Conservation (phyloP, 108 stramenopile species). For the Cyclostephanos tholiformis region DNA sequence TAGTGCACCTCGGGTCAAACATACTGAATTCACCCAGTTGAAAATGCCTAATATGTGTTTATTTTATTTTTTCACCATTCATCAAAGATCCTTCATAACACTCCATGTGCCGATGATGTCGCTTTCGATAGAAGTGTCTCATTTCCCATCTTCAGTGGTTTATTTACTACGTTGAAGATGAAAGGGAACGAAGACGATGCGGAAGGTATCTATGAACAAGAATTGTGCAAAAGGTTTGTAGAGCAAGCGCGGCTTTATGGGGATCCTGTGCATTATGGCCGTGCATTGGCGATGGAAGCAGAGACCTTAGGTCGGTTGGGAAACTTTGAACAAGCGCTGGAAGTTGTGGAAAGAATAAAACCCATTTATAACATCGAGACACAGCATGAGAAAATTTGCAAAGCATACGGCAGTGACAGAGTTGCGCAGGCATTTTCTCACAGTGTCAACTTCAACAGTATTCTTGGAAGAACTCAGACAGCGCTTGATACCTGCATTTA, state of each 20-base stretch:
- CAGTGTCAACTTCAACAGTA: conserved; percentile 50
- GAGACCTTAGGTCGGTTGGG: conserved; percentile 59
- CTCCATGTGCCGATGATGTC: conserved; percentile 28
- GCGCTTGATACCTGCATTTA: conserved; percentile 55
- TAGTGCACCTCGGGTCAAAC: not conserved
- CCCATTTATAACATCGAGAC: conserved; percentile 57
- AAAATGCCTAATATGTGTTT: not conserved
- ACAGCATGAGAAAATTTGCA: conserved; percentile 55
- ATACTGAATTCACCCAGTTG: not conserved
- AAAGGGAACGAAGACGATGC: conserved; percentile 55
- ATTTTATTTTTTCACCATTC: not conserved
- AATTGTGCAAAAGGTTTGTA: conserved; percentile 54
- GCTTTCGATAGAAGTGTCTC: conserved; percentile 57
- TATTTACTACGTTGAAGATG: conserved; percentile 55
- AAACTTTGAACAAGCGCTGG: conserved; percentile 58
- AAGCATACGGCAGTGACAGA: conserved; percentile 64
- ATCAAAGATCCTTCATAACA: conserved; percentile 46
- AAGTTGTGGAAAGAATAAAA: conserved; percentile 42
- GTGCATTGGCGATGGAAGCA: conserved; percentile 67
- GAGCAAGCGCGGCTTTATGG: conserved; percentile 57
- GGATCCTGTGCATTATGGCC: conserved; percentile 61
- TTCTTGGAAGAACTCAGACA: conserved; percentile 41
- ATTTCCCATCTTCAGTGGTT: conserved; percentile 68
- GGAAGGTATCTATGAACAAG: conserved; percentile 51
- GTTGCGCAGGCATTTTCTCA: conserved; percentile 58